phyloP scores from a whole-genome alignment of 2,329 filamentous ascomycete genomes.

The Fusarium sp. region DNA sequence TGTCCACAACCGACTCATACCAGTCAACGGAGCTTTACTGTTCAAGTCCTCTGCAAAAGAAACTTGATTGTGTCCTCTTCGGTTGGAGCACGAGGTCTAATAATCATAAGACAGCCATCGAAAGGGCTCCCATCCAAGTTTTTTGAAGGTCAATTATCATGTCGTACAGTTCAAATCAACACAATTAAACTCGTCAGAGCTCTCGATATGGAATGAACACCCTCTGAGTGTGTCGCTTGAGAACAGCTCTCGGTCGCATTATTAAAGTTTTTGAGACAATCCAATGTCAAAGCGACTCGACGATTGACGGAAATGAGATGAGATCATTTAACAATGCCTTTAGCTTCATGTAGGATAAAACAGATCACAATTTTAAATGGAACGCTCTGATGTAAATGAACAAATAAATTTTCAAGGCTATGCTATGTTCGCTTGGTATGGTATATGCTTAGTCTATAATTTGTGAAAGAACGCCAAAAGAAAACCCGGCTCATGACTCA shows the following conservation, averaged over 20 bases:
- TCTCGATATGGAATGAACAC: too few relatives aligned
- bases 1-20: too few relatives aligned
- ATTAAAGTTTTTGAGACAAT: not conserved
- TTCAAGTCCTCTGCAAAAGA: too few relatives aligned
- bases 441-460: constrained; percentile 6
- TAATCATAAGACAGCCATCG: too few relatives aligned
- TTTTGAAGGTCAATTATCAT: too few relatives aligned
- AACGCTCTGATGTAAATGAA: not conserved
- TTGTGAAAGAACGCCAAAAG: not conserved
- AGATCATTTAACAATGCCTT: not conserved
- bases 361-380: not conserved
- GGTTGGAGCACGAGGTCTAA: too few relatives aligned
- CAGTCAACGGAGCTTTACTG: too few relatives aligned
- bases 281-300: not conserved
- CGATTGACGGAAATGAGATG: not conserved
- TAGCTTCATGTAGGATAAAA: not conserved
- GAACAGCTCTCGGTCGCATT: not conserved
- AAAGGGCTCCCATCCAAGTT: too few relatives aligned
- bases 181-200: too few relatives aligned
- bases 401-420: constrained; percentile 2
- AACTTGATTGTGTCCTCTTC: too few relatives aligned
- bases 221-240: not conserved
- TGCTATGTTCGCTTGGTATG: constrained; percentile 4
- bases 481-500: not conserved
- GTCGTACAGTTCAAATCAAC: too few relatives aligned